Evolutionary conservation across 371 early-diverging fungal species (phyloP), one percentile per base, ranked within the genome.

Genomic region (Rhizopus delemar): DNA sequence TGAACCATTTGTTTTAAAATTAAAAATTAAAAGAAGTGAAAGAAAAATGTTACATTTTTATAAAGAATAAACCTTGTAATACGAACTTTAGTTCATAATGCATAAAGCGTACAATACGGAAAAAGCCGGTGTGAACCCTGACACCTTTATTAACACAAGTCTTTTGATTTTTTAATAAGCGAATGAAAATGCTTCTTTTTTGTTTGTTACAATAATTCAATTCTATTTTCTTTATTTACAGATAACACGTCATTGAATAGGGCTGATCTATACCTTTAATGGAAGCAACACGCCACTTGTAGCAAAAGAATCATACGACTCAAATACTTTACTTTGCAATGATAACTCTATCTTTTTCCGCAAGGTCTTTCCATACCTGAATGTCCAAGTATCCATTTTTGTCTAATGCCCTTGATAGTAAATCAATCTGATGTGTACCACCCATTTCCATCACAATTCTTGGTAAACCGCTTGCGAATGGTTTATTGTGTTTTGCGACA

Each of bases 401-500:
- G 7, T 74, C 55, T 65, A 91, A 70, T 2, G 68, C 56, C 3
- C 59, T 50, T 5, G 60, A 59, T 3, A 90, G 77, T 2, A 59
- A 46, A 1, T 63, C 67, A 3, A 81, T 83, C 64, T 94, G 95
- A 48, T 85, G 82, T 12, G 66, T 63, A 2, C 90, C 90, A 2
- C 93, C 92, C 38, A 93, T 88, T 62, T 94, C 93, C 74, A 92
- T 85, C 2, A 87, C 85, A 29, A 92, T 36, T n/a, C 83, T 74
- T 12, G 92, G 91, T n/a, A 86, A 32, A n/a, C 43, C 56, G 15
- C 63, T 62, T 22, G 28, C 53, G 28, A 65, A 66, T 39, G 68
- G 45, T 35, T 57, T 35, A 58, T 71, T 63, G 15, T 65, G n/a
- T 43, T 52, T 59, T 16, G 70, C 11, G 66, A 75, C 57, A 34